A percentile compares a stretch with the other conserved stretches of the same genome.
These are phyloP conservation scores for Umbelopsis sp. DNA, from an alignment of 192 early-diverging fungal species.

Conservation along the genomic window DNA sequence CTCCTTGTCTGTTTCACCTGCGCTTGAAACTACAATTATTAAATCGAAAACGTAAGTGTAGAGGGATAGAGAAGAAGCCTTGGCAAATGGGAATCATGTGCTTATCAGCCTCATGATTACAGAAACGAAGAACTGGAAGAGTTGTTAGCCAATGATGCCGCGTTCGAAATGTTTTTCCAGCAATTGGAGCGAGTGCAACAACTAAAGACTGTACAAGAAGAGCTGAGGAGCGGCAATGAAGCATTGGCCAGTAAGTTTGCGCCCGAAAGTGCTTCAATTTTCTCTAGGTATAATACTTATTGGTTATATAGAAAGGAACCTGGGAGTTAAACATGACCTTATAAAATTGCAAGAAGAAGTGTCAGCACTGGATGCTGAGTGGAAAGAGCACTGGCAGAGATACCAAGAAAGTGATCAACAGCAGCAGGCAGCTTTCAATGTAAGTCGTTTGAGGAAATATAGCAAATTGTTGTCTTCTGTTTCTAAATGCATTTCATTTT, in stretches of 20 bases:
- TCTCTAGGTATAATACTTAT: neutral
- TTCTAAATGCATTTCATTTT: neutral
- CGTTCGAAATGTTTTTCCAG: slow-evolving; percentile 47
- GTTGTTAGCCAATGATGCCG: slow-evolving; percentile 36
- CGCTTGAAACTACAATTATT: neutral
- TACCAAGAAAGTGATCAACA: slow-evolving; percentile 45
- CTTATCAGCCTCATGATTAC: neutral
- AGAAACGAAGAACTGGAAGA: slow-evolving; percentile 48
- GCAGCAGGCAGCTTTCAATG: slow-evolving; percentile 52
- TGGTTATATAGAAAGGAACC: slow-evolving; percentile 42
- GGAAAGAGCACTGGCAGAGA: slow-evolving; percentile 32
- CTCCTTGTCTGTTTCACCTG: neutral
- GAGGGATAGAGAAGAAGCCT: neutral
- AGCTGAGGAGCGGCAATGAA: slow-evolving; percentile 53
- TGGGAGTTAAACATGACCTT: slow-evolving; percentile 45
- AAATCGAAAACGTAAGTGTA: slow-evolving; percentile 13
- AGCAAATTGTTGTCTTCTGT: neutral
- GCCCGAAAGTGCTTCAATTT: too few relatives aligned
- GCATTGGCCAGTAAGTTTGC: slow-evolving; percentile 48
- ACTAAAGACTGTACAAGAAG: slow-evolving; percentile 46
- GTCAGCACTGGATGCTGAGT: slow-evolving; percentile 37
- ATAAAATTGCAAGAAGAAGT: slow-evolving; percentile 43
- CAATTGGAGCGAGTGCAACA: slow-evolving; percentile 43
- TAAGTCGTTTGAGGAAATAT: slow-evolving; percentile 23
- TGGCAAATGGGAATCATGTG: neutral